These are phyloP conservation scores for Cryptococcus maquisensis DNA, from an alignment of 1,284 basidiomycete species.

Conservation along the genomic window DNA sequence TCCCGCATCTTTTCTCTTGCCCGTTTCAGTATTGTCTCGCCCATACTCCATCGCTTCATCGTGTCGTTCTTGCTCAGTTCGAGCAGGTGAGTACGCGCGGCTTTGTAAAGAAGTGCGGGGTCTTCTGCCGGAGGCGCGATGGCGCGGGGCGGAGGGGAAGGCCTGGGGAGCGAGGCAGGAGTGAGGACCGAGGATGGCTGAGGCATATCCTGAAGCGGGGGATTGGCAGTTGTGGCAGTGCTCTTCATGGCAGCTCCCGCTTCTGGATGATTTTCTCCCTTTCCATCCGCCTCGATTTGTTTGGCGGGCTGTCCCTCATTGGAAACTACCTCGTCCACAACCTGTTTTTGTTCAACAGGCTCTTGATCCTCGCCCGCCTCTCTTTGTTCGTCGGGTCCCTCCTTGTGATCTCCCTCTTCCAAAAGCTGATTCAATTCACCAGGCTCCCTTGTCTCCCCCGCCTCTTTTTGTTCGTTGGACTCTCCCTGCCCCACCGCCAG, in stretches of 20 bases:
- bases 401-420: too few species aligned
- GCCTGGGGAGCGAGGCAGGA: neutral
- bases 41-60: neutral
- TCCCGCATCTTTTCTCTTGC: constrained; percentile 6
- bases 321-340: too few species aligned
- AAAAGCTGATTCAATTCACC: too few species aligned
- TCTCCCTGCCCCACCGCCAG: neutral
- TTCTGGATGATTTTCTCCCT: too few species aligned
- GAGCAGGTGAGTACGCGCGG: neutral
- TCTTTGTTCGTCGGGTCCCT: too few species aligned
- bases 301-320: too few species aligned
- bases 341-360: too few species aligned
- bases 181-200: neutral
- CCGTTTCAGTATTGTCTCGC: neutral
- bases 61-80: neutral
- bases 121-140: neutral
- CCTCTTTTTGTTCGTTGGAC: too few species aligned
- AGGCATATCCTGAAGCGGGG: neutral
- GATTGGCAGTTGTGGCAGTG: neutral
- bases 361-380: too few species aligned
- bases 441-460: too few species aligned
- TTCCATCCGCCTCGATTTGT: too few species aligned
- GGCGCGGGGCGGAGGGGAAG: neutral
- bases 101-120: neutral
- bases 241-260: too few species aligned